phyloP scores from a whole-genome alignment of 106 monocot species.

The Acorus calamus region DNA sequence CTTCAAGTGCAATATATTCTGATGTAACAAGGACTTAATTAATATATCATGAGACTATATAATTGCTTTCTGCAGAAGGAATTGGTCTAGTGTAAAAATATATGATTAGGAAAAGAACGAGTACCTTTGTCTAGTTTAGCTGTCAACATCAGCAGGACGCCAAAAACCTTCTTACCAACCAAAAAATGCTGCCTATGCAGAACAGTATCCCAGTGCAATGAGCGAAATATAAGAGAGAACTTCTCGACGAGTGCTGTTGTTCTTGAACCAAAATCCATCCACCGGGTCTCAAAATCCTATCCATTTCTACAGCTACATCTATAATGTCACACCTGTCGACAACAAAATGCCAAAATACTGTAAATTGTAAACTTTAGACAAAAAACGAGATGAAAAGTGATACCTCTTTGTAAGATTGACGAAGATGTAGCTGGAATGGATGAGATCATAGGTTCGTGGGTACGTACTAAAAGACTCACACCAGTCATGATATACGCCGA shows the following conservation, averaged over 20 bases:
- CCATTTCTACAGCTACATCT: conserved; percentile 59
- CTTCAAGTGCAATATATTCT: too few relatives aligned
- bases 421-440: conserved; percentile 63
- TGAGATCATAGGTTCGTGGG: conserved; percentile 81
- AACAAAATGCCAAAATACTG: neutral
- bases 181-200: conserved; percentile 48
- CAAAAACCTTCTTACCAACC: conserved; percentile 53
- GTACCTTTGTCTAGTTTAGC: neutral
- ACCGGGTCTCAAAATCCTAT: conserved; percentile 76
- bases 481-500: conserved; percentile 91
- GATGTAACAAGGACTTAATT: too few relatives aligned
- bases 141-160: conserved; percentile 26
- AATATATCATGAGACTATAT: too few relatives aligned
- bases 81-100: too few relatives aligned
- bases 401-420: conserved; percentile 58
- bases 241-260: conserved; percentile 33
- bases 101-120: neutral
- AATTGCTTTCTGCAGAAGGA: too few relatives aligned
- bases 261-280: conserved; percentile 85
- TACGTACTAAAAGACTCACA: conserved; percentile 94
- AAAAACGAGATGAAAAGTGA: neutral
- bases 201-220: conserved; percentile 49
- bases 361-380: neutral
- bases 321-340: conserved; percentile 52
- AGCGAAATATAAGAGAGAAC: conserved; percentile 37